Conservation (phyloP, 495 filamentous ascomycete genomes). For the Podospora conica region DNA sequence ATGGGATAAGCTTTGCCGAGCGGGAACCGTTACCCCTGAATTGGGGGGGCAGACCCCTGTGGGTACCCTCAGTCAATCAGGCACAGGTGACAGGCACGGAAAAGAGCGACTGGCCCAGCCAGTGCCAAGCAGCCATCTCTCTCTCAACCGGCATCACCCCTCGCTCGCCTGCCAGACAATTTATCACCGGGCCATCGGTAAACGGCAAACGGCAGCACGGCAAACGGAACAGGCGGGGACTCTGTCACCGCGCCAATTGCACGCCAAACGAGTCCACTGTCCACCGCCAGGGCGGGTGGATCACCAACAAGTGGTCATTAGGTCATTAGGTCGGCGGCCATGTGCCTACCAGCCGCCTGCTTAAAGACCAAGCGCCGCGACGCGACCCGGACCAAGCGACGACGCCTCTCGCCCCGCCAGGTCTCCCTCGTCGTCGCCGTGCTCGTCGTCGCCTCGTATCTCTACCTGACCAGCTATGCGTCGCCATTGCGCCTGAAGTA, state of each 20-base stretch:
- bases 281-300: neutral
- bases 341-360: constrained; percentile 1
- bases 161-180: neutral
- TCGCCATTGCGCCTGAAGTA: neutral
- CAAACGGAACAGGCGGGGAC: neutral
- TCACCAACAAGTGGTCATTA: neutral
- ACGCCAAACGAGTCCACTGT: neutral
- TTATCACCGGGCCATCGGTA: neutral
- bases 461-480: neutral
- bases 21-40: constrained; percentile 4
- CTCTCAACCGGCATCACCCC: neutral
- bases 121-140: neutral
- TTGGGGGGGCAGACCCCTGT: neutral
- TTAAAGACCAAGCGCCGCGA: constrained; percentile 4
- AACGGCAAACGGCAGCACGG: no score
- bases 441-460: neutral
- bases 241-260: neutral
- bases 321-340: neutral
- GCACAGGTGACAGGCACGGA: neutral
- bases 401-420: neutral
- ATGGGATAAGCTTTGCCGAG: constrained; percentile 1
- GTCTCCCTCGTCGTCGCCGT: neutral
- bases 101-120: neutral
- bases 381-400: neutral
- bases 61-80: neutral